These are phyloP conservation scores for Phytophthora colocasiae DNA, from an alignment of 352 stramenopile genomes.

Conservation along the genomic window DNA sequence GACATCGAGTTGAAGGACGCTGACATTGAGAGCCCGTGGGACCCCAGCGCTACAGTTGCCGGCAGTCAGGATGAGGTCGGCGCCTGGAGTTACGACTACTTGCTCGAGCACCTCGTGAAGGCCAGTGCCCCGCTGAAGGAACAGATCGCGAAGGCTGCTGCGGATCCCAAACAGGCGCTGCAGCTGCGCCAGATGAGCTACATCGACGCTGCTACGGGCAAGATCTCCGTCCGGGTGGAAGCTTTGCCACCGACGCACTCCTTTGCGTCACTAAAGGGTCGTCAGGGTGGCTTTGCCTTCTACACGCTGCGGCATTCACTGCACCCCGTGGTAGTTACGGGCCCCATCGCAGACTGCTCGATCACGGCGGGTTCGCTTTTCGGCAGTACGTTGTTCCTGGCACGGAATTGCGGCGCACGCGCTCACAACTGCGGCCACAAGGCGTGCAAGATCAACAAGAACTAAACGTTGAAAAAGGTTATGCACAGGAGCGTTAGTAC, in stretches of 20 bases:
- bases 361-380: constrained; percentile 86
- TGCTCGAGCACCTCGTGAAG: constrained; percentile 61
- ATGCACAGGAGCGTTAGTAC: constrained; percentile 21
- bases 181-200: constrained; percentile 64
- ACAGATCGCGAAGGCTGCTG: constrained; percentile 39
- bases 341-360: constrained; percentile 73
- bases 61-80: constrained; percentile 41
- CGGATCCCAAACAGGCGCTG: constrained; percentile 36
- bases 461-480: constrained; percentile 10
- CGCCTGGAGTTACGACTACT: constrained; percentile 57
- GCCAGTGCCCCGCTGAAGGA: constrained; percentile 50
- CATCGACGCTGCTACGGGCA: constrained; percentile 53
- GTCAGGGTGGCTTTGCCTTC: constrained; percentile 80
- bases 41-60: constrained; percentile 38
- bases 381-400: constrained; percentile 74
- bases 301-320: constrained; percentile 78
- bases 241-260: constrained; percentile 48
- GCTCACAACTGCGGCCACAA: constrained; percentile 41
- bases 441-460: constrained; percentile 28
- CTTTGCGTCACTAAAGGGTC: constrained; percentile 70
- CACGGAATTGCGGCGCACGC: constrained; percentile 72
- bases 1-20: constrained; percentile 78
- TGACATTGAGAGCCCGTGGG: constrained; percentile 59
- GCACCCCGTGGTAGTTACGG: constrained; percentile 82
- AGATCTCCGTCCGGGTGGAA: constrained; percentile 64